Conservation (phyloP, 140 eudicot species). For the Oenanthe javanica region DNA sequence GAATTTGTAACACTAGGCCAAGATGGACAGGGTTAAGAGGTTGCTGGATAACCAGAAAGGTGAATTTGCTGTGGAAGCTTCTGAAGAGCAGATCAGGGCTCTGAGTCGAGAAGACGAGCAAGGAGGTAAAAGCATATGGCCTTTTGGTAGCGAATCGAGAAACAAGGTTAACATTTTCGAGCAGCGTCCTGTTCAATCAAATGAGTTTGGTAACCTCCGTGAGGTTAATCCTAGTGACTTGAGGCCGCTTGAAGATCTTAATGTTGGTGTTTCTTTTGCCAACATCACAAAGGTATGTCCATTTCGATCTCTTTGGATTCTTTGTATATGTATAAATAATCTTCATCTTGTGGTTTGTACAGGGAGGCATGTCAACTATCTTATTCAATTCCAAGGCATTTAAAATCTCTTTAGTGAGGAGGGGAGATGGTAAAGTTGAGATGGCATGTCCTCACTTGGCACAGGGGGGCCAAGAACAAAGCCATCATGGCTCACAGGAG, state of each 20-base stretch:
- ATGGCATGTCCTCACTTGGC: slow-evolving; percentile 86
- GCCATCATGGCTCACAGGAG: slow-evolving; percentile 2
- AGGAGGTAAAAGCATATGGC: slow-evolving; percentile 39
- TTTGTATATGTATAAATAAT: background rate
- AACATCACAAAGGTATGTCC: slow-evolving; percentile 53
- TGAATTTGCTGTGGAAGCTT: slow-evolving; percentile 48
- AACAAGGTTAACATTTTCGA: slow-evolving; percentile 38
- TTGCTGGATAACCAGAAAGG: slow-evolving; percentile 28
- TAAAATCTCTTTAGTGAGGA: slow-evolving; percentile 25
- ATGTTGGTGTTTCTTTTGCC: slow-evolving; percentile 34
- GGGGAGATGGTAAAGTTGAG: slow-evolving; percentile 55
- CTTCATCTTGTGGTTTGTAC: background rate
- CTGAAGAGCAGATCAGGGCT: slow-evolving; percentile 55
- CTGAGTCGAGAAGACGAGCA: slow-evolving; percentile 28
- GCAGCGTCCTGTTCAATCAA: slow-evolving; percentile 27
- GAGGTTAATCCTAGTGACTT: slow-evolving; percentile 33
- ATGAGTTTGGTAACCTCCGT: slow-evolving; percentile 45
- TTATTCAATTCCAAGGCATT: slow-evolving; percentile 46
- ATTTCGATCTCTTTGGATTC: background rate
- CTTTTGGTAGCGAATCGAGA: slow-evolving; percentile 28
- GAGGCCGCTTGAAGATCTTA: slow-evolving; percentile 34
- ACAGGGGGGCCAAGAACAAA: background rate
- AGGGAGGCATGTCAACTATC: slow-evolving; percentile 70
- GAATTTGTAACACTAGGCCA: slow-evolving; percentile 24
- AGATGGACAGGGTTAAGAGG: slow-evolving; percentile 26